Base-by-base conservation (phyloP, 2,329 filamentous ascomycete species). In the Penicillium sp. region DNA sequence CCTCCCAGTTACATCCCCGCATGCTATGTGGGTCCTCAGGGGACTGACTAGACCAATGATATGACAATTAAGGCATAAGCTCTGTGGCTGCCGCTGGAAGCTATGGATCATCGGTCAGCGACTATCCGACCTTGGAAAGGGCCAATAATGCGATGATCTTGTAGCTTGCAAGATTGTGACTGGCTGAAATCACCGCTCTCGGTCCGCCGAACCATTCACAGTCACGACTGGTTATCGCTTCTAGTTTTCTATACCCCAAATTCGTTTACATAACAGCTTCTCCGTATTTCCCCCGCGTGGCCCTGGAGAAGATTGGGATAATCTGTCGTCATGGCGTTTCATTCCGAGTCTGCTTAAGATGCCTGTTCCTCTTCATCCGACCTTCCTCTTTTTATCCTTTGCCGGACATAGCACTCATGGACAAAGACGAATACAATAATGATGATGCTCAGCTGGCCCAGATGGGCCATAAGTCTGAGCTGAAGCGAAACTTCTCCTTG, bases 401-500 rank as follows among this genome's bases (percentile, higher is more conserved):
- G 31, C 25, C 22, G 35, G 51, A 31, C 43, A 45, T 33, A 53
- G 14, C 22, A 44, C 35, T 35, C 22, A 61, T 62, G 56, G 58
- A 57, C n/a, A 58, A 58, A 55, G 57, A 28, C 12, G 50, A 57
- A 52, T 48, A 51, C 31, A 38, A 55, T 36, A 73, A 74, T 35
- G 80, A 82, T 69, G 77, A 79, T 59, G 77, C 73, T 47, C 77
- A 80, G 57, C 70, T 84, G 64, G 80, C 80, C n/a, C 74, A 77
- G 37, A 68, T 86, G 61, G 84, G 84, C 55, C 79, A 85, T 67
- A 80, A 80, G 70, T 78, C 81, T 47, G 83, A 85, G 64, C 70
- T 86, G 50, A 76, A 82, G 62, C 76, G 84, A 26, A 81, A 84
- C 60, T 85, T 84, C 69, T 82, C 78, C 3, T 76, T 80, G 33